phyloP scores from a whole-genome alignment of 768 basidiomycete species.

The Mycena kentingensis region DNA sequence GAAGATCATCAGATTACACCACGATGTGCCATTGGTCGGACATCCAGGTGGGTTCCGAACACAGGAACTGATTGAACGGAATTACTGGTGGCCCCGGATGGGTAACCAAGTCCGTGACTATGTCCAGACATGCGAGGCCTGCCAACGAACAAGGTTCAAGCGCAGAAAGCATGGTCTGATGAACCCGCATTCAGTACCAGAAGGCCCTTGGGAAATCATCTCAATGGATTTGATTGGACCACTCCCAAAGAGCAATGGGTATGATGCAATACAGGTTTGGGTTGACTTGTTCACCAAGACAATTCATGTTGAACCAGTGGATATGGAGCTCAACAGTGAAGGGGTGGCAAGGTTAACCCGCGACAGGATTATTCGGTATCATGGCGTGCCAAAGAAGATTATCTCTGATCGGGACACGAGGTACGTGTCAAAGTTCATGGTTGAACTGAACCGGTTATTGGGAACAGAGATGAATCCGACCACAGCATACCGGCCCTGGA shows the following conservation, averaged over 20 bases:
- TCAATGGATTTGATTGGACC: too few species aligned
- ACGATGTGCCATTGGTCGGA: constrained; percentile 31
- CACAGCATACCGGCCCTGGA: constrained; percentile 45
- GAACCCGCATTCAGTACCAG: constrained; percentile 19
- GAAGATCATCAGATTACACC: constrained; percentile 23
- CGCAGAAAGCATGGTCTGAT: constrained; percentile 32
- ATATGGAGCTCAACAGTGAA: constrained; percentile 20
- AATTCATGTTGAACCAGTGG: background rate
- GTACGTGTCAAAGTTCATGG: constrained; percentile 32
- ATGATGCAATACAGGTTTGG: background rate
- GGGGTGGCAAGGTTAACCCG: constrained; percentile 23
- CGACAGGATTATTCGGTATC: constrained; percentile 22
- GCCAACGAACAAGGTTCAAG: constrained; percentile 33
- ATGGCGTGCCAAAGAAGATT: constrained; percentile 24
- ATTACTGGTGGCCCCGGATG: constrained; percentile 18
- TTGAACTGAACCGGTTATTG: constrained; percentile 27
- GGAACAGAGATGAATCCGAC: constrained; percentile 31
- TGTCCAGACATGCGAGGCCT: constrained; percentile 3
- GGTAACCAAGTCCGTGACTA: too few species aligned
- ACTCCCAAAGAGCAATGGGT: background rate
- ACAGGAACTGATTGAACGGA: constrained; percentile 21
- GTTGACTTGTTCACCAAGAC: background rate
- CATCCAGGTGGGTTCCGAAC: constrained; percentile 35
- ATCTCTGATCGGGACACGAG: constrained; percentile 3
- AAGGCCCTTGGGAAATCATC: too few species aligned